Evolutionary conservation across 169 alveolate genomes (phyloP), one percentile per base, ranked within the genome.

Genomic region (Besnoitia besnoiti): DNA sequence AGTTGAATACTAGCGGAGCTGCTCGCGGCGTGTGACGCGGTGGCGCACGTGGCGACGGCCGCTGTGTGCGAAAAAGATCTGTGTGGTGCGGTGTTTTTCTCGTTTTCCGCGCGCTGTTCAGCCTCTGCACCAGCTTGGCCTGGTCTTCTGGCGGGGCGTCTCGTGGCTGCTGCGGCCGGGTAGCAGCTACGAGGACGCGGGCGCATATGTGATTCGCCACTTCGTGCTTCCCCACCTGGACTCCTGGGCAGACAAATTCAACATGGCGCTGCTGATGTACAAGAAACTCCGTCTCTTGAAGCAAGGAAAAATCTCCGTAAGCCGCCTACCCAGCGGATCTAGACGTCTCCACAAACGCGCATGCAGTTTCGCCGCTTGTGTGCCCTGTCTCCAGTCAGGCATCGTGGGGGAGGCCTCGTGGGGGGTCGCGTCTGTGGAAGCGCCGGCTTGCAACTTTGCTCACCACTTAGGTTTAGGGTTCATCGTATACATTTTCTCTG

Each of bases 191-290:
- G 99, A 97, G 51, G 99, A 98, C 88, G 99, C 98, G 50, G 99
- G 99, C 30, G 96, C 96, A 55, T 95, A 96, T 91, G 96, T 99
- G 90, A 92, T 99, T 51, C 96, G 97, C 77, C 98, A 98, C 96
- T 97, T 97, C 91, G 98, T 99, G 8, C 96, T 98, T 84, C 98
- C 99, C 37, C 99, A 99, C 91, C 96, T 98, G 40, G 95, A 97
- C 73, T 97, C 96, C 80, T 96, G 98, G 95, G 93, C 96, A 51
- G 99, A 98, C 62, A 99, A 99, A 95, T 98, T 99, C 89, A 98
- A 98, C 92, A 96, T 98, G 21, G 93, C 98, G 37, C 94, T 98
- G 77, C 95, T 98, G 85, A 99, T 99, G 99, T 98, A 98, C 90
- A 98, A 97, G 93, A 99, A 98, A 93, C 97, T 99, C 46, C 96